phyloP scores from a whole-genome alignment of 1,284 basidiomycete species.

The Cryptococcus sp. region DNA sequence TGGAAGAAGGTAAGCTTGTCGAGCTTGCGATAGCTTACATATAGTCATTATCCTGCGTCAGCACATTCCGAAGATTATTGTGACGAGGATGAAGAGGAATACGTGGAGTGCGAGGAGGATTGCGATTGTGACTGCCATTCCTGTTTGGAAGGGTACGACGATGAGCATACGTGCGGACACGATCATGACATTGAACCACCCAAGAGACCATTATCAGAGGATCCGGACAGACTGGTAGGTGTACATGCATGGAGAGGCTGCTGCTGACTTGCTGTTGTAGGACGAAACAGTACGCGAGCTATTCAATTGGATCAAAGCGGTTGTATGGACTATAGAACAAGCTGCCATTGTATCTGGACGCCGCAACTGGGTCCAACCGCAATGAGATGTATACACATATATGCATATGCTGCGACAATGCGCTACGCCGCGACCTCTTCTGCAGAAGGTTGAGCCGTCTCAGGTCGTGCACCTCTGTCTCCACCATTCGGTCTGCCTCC shows the following conservation, averaged over 20 bases:
- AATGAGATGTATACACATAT: slow-evolving; percentile 18
- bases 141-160: slow-evolving; percentile 26
- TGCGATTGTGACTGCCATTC: slow-evolving; percentile 27
- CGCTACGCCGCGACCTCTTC: slow-evolving; percentile 20
- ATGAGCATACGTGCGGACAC: slow-evolving; percentile 16
- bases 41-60: slow-evolving; percentile 29
- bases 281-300: slow-evolving; percentile 51
- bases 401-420: neutral
- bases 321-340: slow-evolving; percentile 54
- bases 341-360: slow-evolving; percentile 48
- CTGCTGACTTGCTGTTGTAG: slow-evolving; percentile 21
- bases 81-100: slow-evolving; percentile 42
- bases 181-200: slow-evolving; percentile 13
- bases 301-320: slow-evolving; percentile 55
- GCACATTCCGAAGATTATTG: slow-evolving; percentile 27
- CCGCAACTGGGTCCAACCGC: slow-evolving; percentile 23
- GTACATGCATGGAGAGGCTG: neutral
- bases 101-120: slow-evolving; percentile 30
- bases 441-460: slow-evolving; percentile 1
- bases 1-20: slow-evolving; percentile 32
- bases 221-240: slow-evolving; percentile 48
- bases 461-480: neutral
- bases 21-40: slow-evolving; percentile 3
- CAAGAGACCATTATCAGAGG: slow-evolving; percentile 34
- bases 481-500: slow-evolving; percentile 19